Evolutionary conservation across 331 rosid genomes (phyloP).

Genomic region (Phaseolus coccineus): DNA sequence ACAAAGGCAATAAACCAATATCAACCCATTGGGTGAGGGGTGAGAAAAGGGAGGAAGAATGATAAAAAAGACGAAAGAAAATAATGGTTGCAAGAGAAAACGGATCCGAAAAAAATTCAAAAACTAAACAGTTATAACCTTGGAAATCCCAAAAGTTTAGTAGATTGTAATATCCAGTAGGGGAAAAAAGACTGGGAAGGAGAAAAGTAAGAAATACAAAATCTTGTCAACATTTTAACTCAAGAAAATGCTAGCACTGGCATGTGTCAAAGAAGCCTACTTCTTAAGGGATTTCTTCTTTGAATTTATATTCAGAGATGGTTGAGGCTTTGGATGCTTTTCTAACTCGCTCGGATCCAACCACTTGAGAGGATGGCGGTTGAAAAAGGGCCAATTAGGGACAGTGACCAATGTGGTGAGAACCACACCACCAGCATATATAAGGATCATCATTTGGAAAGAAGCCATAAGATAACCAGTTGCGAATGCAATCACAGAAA

Average conservation of each 20-base stretch:
- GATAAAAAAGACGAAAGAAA: neutral
- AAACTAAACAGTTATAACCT: neutral
- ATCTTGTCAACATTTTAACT: conserved; percentile 18
- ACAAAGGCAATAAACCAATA: conserved; percentile 32
- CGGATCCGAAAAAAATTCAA: neutral
- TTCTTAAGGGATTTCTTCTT: conserved; percentile 73
- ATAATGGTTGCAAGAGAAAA: neutral
- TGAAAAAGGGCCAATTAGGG: conserved; percentile 88
- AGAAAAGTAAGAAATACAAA: neutral
- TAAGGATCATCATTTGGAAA: conserved; percentile 76
- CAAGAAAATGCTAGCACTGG: conserved; percentile 11
- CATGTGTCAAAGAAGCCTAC: conserved; percentile 43
- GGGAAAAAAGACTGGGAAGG: no score
- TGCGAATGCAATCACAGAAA: conserved; percentile 67
- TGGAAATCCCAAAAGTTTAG: conserved; percentile 13
- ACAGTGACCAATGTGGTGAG: conserved; percentile 80
- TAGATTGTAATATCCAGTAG: conserved; percentile 18
- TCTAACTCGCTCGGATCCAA: conserved; percentile 76
- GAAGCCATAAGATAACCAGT: conserved; percentile 70
- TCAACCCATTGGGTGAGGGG: neutral
- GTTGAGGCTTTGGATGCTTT: conserved; percentile 84
- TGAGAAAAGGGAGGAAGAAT: neutral
- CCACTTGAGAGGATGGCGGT: conserved; percentile 86
- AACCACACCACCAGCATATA: conserved; percentile 80
- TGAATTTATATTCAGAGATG: conserved; percentile 48